Evolutionary conservation across 1,139 yeast genomes (phyloP).

Genomic region (Pichia sp.): DNA sequence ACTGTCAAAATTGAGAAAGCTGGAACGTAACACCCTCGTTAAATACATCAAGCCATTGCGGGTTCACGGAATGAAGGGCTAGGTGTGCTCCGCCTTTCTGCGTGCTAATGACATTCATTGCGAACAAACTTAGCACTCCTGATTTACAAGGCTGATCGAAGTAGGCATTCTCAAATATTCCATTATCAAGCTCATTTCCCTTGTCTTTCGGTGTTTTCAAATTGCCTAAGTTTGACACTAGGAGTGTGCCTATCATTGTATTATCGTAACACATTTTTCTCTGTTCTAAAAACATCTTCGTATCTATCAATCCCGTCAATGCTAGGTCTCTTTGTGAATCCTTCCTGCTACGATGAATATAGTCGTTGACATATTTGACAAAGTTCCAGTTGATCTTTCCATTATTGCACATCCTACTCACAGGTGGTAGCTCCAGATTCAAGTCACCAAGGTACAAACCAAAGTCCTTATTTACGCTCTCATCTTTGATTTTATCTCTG

Average conservation of each 20-base stretch:
- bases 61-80: slow-evolving; percentile 7
- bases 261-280: slow-evolving; percentile 2
- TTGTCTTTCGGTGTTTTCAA: neutral
- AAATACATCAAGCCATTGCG: slow-evolving; percentile 8
- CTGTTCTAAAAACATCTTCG: slow-evolving; percentile 6
- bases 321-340: slow-evolving; percentile 10
- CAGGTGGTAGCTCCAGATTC: slow-evolving; percentile 9
- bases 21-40: slow-evolving; percentile 4
- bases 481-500: slow-evolving; percentile 3
- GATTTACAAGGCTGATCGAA: slow-evolving; percentile 14
- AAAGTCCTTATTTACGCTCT: slow-evolving; percentile 3
- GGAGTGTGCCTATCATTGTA: slow-evolving; percentile 5
- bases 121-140: slow-evolving; percentile 10
- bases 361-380: slow-evolving; percentile 9
- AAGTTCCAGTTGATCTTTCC: slow-evolving; percentile 10
- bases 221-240: slow-evolving; percentile 12
- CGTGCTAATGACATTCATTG: slow-evolving; percentile 12
- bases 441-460: slow-evolving; percentile 11
- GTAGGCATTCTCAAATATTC: slow-evolving; percentile 8
- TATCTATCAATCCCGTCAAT: slow-evolving; percentile 8
- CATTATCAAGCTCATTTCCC: neutral
- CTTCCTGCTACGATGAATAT: slow-evolving; percentile 7
- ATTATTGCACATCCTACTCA: slow-evolving; percentile 4
- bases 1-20: slow-evolving; percentile 31
- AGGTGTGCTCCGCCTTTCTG: slow-evolving; percentile 9